Base-by-base conservation (phyloP, 805 yeast species). In the Candida ortonii region DNA sequence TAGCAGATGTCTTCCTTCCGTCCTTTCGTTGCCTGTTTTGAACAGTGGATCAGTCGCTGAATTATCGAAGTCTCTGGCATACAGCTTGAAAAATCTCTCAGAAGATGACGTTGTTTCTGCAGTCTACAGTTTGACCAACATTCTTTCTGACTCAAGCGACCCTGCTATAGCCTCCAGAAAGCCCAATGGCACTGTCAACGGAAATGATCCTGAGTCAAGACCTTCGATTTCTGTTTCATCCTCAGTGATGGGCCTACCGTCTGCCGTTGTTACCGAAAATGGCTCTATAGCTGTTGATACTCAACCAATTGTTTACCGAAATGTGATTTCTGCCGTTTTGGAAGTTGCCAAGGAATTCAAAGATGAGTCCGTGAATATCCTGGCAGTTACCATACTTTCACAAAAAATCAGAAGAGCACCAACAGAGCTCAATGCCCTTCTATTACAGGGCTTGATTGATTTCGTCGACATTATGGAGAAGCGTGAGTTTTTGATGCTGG, bases 61-160 rank as follows among this genome's bases (percentile, higher is more conserved):
- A 5, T 70, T 80, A 2, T 72, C 93, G 1, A 58, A 62, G 34
- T 62, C 75, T 22, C 73, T 88, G 23, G 83, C 89, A 1, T 57
- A 72, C 30, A 87, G 89, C 3, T 65, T 85, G 46, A 74, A 72
- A 37, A 73, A 76, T 7, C 65, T 84, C 34, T 76, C 88, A 13
- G 90, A 87, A 52, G 96, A 88, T 53, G 76, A 85, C 1, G 79
- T 84, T 15, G 84, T 88, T 7, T 80, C 95, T 6, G 74, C 90
- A 1, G 78, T 93, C 33, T 93, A 93, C 60, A 79, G 94, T 0
- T 68, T 90, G 44, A 77, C 84, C 13, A 93, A 93, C 54, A 57
- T 84, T 39, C 61, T 90, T 20, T 33, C 73, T 68, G 34, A 79
- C 71, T 28, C 44, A 3, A 23, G 23, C 7, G 34, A 38, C 4